These are phyloP conservation scores for Aspergillus hortae DNA, from an alignment of 2,329 filamentous ascomycete genomes.

Conservation along the genomic window DNA sequence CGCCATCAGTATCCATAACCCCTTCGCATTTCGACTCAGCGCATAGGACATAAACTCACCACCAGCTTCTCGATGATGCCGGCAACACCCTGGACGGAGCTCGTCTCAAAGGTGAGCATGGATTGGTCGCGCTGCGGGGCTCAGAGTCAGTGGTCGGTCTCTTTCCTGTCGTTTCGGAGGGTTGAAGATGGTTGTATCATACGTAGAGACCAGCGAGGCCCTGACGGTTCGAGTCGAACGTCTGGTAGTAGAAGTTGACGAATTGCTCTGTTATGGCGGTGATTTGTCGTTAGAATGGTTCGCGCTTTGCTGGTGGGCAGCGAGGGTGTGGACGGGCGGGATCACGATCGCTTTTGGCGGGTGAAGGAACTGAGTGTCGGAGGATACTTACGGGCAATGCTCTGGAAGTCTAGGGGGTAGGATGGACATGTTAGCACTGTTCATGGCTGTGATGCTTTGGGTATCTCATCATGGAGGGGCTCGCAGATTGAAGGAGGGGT, in stretches of 20 bases:
- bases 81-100: conserved; percentile 59
- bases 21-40: neutral
- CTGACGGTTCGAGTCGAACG: conserved; percentile 72
- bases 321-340: neutral
- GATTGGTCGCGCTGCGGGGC: conserved; percentile 67
- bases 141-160: conserved; percentile 11
- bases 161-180: neutral
- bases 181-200: conserved; percentile 35
- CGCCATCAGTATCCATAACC: conserved; percentile 1
- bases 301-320: too few species aligned
- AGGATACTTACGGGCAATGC: conserved; percentile 38
- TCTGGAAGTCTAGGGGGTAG: conserved; percentile 30
- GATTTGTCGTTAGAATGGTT: conserved; percentile 15
- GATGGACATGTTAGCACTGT: neutral
- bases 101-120: conserved; percentile 89
- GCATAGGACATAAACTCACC: conserved; percentile 51
- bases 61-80: conserved; percentile 76
- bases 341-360: neutral
- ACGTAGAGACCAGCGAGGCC: conserved; percentile 74
- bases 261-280: conserved; percentile 66
- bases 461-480: conserved; percentile 12
- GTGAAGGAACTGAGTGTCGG: neutral
- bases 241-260: conserved; percentile 84
- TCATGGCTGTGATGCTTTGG: neutral
- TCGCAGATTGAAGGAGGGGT: conserved; percentile 18